A percentile compares a stretch with the other conserved stretches of the same genome.
phyloP scores from a whole-genome alignment of 2,329 filamentous ascomycete species.

The Cephalotrichum gorgonifer region DNA sequence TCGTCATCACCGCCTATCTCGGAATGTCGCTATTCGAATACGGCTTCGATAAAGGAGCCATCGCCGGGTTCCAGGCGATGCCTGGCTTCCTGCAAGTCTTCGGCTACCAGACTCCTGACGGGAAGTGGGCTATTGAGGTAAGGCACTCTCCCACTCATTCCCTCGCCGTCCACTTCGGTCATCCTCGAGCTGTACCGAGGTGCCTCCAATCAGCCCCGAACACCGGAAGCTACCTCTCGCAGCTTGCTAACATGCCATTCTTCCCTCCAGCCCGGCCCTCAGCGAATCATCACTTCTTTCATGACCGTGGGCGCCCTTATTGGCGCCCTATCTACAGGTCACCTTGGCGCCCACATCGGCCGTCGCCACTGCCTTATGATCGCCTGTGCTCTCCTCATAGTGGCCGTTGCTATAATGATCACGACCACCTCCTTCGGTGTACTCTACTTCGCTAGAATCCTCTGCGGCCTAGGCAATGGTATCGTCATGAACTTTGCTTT shows the following conservation, averaged over 20 bases:
- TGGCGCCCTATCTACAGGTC: slow-evolving; percentile 28
- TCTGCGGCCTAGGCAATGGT: slow-evolving; percentile 46
- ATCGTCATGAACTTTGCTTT: slow-evolving; percentile 46
- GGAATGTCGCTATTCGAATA: slow-evolving; percentile 31
- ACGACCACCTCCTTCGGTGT: slow-evolving; percentile 39
- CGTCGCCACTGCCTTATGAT: slow-evolving; percentile 27
- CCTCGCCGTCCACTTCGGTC: too few relatives aligned
- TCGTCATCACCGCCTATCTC: slow-evolving; percentile 34
- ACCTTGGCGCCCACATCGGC: slow-evolving; percentile 23
- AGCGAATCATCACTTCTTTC: slow-evolving; percentile 36
- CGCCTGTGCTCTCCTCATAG: slow-evolving; percentile 34
- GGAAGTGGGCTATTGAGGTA: slow-evolving; percentile 8
- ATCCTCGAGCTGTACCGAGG: too few relatives aligned
- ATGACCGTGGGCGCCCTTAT: slow-evolving; percentile 36
- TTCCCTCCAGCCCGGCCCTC: slow-evolving; percentile 24
- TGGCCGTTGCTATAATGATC: slow-evolving; percentile 47
- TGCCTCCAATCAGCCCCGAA: too few relatives aligned
- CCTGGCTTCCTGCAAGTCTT: slow-evolving; percentile 33
- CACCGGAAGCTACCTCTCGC: too few relatives aligned
- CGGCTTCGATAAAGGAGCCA: slow-evolving; percentile 38
- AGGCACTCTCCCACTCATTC: neutral
- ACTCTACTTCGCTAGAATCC: slow-evolving; percentile 41
- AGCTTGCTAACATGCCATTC: neutral
- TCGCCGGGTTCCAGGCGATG: slow-evolving; percentile 40
- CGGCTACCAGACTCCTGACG: slow-evolving; percentile 18